Evolutionary conservation across 2,329 filamentous ascomycete genomes (phyloP), one percentile per base, ranked within the genome.

Genomic region (Lasiodiplodia sp.): DNA sequence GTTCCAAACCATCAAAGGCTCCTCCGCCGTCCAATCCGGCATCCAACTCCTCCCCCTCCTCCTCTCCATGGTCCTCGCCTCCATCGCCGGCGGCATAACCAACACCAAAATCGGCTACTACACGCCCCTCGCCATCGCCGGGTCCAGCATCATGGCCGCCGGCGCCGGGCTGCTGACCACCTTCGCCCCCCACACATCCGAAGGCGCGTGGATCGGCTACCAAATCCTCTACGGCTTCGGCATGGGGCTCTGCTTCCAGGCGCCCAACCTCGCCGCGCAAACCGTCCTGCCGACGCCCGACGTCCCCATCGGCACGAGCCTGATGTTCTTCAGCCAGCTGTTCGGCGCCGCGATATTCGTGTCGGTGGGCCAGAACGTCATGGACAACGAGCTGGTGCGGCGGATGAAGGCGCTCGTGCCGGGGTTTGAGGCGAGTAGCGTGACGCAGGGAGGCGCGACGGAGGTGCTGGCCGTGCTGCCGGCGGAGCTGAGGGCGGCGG

Each of bases 1-100:
- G 70, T 83, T 84, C 75, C 82, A 84, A 72, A 78, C 80, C 38
- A 79, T 80, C 67, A 81, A 81, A 71, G 74, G 77, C 37, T 79
- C 78, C 3, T 75, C 76, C 2, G 79, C 82, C n/a, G 76, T 80
- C 23, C 71, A 76, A 14, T 78, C 78, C n/a, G 80, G 79, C 14
- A 77, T 81, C 49, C 72, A 72, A 55, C 75, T 70, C 11, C 66
- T 81, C 5, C 77, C 79, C 0, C 66, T 78, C 18, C 70, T 81
- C 7, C 69, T 80, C 44, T 74, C 81, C 51, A 68, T 81, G 65
- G 62, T 38, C 4, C 14, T 53, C 67, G 1, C 70, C 78, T 52
- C 77, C 40, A 70, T 81, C 21, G 40, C 77, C 28, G 69, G 72
- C 25, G 80, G 79, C 37, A 70, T 67, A n/a, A 25, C 75, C 37